A percentile compares a stretch with the other conserved stretches of the same genome.
Conservation (phyloP, 2,329 filamentous ascomycete species). For the Fusarium hainanense region DNA sequence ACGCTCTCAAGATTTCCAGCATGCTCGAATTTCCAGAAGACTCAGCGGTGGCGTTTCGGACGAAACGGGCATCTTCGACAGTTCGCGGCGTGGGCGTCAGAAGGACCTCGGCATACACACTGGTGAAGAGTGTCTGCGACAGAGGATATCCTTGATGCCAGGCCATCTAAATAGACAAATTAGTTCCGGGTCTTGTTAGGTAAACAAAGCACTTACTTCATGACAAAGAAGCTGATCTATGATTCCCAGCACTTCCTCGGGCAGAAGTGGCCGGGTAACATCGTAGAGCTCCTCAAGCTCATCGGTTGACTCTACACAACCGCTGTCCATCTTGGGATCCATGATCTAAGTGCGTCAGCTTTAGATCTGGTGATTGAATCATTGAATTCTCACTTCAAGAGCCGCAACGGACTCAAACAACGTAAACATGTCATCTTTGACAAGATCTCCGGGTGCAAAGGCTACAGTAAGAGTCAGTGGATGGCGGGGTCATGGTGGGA, state of each 20-base stretch:
- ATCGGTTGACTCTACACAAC: slow-evolving; percentile 80
- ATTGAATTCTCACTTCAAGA: slow-evolving; percentile 68
- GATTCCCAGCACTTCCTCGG: slow-evolving; percentile 87
- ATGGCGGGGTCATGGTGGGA: slow-evolving; percentile 22
- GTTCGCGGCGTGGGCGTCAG: slow-evolving; percentile 74
- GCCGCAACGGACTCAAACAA: slow-evolving; percentile 94
- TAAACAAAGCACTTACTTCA: slow-evolving; percentile 67
- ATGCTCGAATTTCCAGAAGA: slow-evolving; percentile 57
- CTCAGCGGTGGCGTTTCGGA: slow-evolving; percentile 49
- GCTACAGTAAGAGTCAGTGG: slow-evolving; percentile 60
- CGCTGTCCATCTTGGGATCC: slow-evolving; percentile 99
- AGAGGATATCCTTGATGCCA: slow-evolving; percentile 98
- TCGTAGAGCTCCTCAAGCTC: slow-evolving; percentile 88
- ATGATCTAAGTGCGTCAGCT: slow-evolving; percentile 76
- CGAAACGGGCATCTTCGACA: slow-evolving; percentile 74
- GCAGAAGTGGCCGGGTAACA: slow-evolving; percentile 72
- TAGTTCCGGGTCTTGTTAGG: neutral
- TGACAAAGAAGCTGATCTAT: slow-evolving; percentile 93
- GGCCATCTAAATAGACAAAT: slow-evolving; percentile 72
- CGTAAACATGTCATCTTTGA: slow-evolving; percentile 95
- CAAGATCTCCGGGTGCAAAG: slow-evolving; percentile 80
- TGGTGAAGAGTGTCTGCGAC: slow-evolving; percentile 94
- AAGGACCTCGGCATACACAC: slow-evolving; percentile 86
- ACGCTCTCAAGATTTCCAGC: slow-evolving; percentile 79
- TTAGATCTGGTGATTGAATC: neutral